Percentiles rank a stretch among this genome's conserved stretches.
phyloP scores from a whole-genome alignment of 257 asterid species.

The Solanum chiquidenum region DNA sequence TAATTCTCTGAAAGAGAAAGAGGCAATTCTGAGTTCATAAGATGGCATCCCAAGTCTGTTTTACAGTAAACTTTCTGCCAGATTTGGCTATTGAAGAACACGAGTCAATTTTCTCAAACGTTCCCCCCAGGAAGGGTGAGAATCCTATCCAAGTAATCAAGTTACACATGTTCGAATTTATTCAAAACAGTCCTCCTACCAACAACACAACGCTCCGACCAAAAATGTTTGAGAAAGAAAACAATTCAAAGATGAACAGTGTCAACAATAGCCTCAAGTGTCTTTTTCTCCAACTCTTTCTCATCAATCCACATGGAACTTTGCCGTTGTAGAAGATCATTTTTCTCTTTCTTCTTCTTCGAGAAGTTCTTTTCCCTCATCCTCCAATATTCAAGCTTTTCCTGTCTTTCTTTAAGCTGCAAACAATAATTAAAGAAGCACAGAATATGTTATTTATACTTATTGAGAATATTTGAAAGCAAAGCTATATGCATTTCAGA shows the following conservation, averaged over 20 bases:
- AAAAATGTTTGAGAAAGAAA: not conserved
- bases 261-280: slow-evolving; percentile 6
- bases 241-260: not conserved
- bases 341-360: slow-evolving; percentile 48
- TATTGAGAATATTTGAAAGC: not conserved
- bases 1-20: not conserved
- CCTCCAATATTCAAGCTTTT: slow-evolving; percentile 78
- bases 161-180: not conserved
- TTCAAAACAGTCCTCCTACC: not conserved
- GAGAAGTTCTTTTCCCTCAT: slow-evolving; percentile 36
- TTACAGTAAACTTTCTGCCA: not conserved
- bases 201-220: not conserved
- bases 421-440: not conserved
- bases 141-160: not conserved
- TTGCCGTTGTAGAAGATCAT: slow-evolving; percentile 37
- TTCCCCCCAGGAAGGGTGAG: not conserved
- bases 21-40: not conserved
- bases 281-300: slow-evolving; percentile 20
- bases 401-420: slow-evolving; percentile 72
- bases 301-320: slow-evolving; percentile 64
- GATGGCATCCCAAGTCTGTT: not conserved
- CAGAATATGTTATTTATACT: not conserved
- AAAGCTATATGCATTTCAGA: not conserved
- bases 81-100: not conserved
- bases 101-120: not conserved